Evolutionary conservation across 2,329 filamentous ascomycete species (phyloP).

Genomic region (Paracoccidioides lutzii): DNA sequence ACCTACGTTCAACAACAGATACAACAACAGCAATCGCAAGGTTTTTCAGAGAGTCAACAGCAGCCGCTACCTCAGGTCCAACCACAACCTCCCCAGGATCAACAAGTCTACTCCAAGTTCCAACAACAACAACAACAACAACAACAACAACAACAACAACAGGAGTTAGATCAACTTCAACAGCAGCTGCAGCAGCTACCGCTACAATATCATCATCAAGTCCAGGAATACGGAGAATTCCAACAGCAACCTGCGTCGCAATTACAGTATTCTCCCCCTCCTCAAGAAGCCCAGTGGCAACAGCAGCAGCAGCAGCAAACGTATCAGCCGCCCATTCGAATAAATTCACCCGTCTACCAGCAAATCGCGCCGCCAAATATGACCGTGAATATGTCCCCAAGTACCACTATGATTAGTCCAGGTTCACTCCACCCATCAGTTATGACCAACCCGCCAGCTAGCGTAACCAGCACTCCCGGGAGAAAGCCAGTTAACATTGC

Average conservation of each 20-base stretch:
- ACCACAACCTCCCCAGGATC: not conserved
- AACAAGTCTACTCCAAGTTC: not conserved
- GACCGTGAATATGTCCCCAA: not conserved
- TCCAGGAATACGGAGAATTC: not conserved
- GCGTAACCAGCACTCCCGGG: not conserved
- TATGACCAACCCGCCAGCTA: not conserved
- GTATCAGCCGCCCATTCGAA: not conserved
- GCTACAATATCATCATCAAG: not conserved
- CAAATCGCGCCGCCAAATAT: not conserved
- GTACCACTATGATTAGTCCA: not conserved
- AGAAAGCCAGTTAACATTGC: not conserved
- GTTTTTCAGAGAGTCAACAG: not conserved
- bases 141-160: no score
- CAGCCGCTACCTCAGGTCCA: not conserved
- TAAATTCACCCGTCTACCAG: not conserved
- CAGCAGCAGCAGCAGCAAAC: not conserved
- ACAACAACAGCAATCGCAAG: not conserved
- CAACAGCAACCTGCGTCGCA: not conserved
- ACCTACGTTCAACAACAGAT: not conserved
- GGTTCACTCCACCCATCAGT: not conserved
- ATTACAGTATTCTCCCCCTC: not conserved
- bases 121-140: constrained; percentile 1
- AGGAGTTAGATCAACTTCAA: not conserved
- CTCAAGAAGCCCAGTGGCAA: not conserved
- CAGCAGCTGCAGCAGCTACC: not conserved